Conservation (phyloP, 148 eudicot genomes). For the Dysphania ambrosioides region DNA sequence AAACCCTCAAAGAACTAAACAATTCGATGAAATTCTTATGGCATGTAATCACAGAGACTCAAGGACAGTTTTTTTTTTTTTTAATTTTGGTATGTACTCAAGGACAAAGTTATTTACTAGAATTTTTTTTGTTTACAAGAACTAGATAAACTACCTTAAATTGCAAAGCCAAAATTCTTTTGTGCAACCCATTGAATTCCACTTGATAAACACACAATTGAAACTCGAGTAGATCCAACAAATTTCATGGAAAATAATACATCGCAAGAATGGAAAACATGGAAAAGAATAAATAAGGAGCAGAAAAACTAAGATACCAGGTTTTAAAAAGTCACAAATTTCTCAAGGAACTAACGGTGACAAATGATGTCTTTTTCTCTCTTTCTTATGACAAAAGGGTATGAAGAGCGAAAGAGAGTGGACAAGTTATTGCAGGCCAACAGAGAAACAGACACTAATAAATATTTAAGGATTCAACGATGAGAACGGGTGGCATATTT, state of each 20-base stretch:
- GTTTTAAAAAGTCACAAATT: background rate
- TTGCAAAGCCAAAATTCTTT: conserved; percentile 7
- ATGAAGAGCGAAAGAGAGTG: conserved; percentile 2
- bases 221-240: background rate
- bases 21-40: too few species aligned
- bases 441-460: background rate
- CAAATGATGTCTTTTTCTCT: conserved; percentile 16
- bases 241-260: background rate
- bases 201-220: background rate
- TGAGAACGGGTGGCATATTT: background rate
- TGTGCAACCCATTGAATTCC: conserved; percentile 8
- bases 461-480: conserved; percentile 21
- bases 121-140: background rate
- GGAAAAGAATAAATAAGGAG: background rate
- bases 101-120: too few species aligned
- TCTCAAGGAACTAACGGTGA: background rate
- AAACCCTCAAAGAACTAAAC: too few species aligned
- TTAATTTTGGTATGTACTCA: too few species aligned
- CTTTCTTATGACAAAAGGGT: background rate
- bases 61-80: too few species aligned
- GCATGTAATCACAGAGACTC: too few species aligned
- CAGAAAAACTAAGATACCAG: conserved; percentile 26
- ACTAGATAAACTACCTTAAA: conserved; percentile 6
- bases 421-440: conserved; percentile 19
- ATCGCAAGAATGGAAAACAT: background rate